Percentiles rank a stretch among this genome's conserved stretches.
phyloP scores from a whole-genome alignment of 257 asterid genomes.

The Gentiana dahurica region DNA sequence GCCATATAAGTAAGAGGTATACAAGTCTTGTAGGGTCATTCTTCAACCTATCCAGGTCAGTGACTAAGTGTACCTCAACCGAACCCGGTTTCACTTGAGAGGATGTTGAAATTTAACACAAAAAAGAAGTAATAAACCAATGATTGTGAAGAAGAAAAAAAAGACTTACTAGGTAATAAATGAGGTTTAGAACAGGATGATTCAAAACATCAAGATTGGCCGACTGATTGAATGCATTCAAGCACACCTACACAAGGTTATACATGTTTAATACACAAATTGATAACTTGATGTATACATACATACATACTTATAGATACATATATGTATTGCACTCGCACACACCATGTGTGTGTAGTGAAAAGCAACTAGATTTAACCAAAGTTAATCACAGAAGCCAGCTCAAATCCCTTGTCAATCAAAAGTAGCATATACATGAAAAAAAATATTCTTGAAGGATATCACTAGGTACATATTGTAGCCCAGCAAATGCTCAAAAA shows the following conservation, averaged over 20 bases:
- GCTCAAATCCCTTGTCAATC: background rate
- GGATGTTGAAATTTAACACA: no score
- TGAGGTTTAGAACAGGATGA: conserved; percentile 69
- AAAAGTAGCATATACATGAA: background rate
- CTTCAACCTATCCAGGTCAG: no score
- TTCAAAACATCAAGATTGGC: conserved; percentile 89
- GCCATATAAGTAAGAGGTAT: no score
- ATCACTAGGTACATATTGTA: background rate
- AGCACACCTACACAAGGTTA: conserved; percentile 51
- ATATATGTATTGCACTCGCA: no score
- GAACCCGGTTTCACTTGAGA: background rate
- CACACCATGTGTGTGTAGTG: no score
- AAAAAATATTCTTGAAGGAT: background rate
- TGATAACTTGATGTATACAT: no score
- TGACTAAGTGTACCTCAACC: background rate
- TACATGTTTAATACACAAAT: background rate
- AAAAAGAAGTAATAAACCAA: no score
- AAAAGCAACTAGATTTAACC: background rate
- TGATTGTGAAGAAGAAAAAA: background rate
- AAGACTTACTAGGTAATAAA: conserved; percentile 68
- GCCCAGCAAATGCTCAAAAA: no score
- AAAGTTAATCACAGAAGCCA: background rate
- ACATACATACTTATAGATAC: no score
- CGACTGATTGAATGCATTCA: conserved; percentile 73
- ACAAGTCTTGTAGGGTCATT: no score